These are phyloP conservation scores for Neofusicoccum sp. DNA, from an alignment of 2,329 filamentous ascomycete species.

Conservation along the genomic window DNA sequence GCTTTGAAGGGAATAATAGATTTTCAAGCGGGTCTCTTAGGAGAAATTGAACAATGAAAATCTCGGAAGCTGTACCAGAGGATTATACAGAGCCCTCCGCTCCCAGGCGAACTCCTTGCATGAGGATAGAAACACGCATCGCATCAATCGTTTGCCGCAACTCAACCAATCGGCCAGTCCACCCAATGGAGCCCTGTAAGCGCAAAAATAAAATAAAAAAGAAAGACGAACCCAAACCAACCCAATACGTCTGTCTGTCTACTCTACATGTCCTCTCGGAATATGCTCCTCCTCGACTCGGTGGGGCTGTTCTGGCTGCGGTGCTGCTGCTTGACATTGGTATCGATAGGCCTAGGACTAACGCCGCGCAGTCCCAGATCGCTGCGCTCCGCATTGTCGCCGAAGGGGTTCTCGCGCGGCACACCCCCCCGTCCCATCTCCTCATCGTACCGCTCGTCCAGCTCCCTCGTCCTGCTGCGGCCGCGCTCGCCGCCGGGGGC, in stretches of 20 bases:
- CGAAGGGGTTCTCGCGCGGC: slow-evolving; percentile 62
- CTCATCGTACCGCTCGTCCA: slow-evolving; percentile 31
- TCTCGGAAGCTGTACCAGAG: neutral
- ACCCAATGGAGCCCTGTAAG: too few relatives aligned
- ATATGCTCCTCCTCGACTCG: slow-evolving; percentile 64
- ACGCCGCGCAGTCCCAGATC: slow-evolving; percentile 65
- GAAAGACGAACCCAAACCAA: neutral
- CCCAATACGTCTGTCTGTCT: neutral
- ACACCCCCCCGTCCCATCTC: slow-evolving; percentile 35
- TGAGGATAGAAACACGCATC: too few relatives aligned
- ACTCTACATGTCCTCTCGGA: slow-evolving; percentile 64
- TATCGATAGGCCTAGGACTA: slow-evolving; percentile 68
- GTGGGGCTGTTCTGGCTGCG: slow-evolving; percentile 58
- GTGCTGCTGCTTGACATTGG: slow-evolving; percentile 34
- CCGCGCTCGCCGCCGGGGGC: slow-evolving; percentile 38
- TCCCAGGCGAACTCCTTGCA: too few relatives aligned
- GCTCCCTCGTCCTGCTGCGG: slow-evolving; percentile 51
- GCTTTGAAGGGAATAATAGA: too few relatives aligned
- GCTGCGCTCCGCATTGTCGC: slow-evolving; percentile 64
- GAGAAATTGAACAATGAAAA: too few relatives aligned
- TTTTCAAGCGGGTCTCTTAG: too few relatives aligned
- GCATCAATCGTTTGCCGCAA: too few relatives aligned
- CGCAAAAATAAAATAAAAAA: neutral
- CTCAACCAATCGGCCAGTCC: too few relatives aligned
- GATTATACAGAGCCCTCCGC: neutral